phyloP scores from a whole-genome alignment of 108 stramenopile species.

The Nitzschia putrida region DNA sequence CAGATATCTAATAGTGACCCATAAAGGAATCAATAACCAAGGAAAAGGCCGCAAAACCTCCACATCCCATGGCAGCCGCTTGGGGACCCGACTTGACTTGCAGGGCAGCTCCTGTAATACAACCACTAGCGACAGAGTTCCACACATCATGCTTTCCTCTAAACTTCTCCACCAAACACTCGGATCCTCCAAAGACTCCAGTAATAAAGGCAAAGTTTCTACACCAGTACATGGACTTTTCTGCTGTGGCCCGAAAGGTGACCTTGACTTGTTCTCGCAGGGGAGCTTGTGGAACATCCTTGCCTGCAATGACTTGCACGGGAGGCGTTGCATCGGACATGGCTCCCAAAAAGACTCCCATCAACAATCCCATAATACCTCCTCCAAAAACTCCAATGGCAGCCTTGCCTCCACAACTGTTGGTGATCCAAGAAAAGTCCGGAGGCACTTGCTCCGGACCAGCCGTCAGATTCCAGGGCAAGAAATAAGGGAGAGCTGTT shows the following conservation, averaged over 20 bases:
- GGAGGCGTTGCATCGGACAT: conserved; percentile 85
- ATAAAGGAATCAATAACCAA: conserved; percentile 89
- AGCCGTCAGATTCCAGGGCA: conserved; percentile 63
- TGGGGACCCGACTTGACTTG: conserved; percentile 90
- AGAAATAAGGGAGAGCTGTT: conserved; percentile 65
- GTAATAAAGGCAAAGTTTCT: conserved; percentile 92
- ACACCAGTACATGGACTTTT: conserved; percentile 89
- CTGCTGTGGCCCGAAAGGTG: conserved; percentile 74
- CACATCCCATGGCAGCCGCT: conserved; percentile 90
- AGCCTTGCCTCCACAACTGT: conserved; percentile 83
- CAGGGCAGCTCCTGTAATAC: conserved; percentile 89
- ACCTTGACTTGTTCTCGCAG: conserved; percentile 79
- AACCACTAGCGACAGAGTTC: conserved; percentile 89
- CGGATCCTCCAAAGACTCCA: conserved; percentile 86
- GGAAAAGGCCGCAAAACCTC: conserved; percentile 93
- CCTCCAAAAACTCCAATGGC: conserved; percentile 87
- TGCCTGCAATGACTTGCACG: conserved; percentile 78
- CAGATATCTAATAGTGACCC: conserved; percentile 59
- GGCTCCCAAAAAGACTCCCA: conserved; percentile 92
- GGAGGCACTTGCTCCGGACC: conserved; percentile 71
- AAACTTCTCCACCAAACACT: conserved; percentile 92
- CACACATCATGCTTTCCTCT: conserved; percentile 92
- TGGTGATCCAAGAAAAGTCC: conserved; percentile 80
- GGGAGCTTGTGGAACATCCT: conserved; percentile 87
- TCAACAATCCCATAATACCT: conserved; percentile 81